phyloP scores from a whole-genome alignment of 2,329 filamentous ascomycete genomes.

The Paecilomyces sp. region DNA sequence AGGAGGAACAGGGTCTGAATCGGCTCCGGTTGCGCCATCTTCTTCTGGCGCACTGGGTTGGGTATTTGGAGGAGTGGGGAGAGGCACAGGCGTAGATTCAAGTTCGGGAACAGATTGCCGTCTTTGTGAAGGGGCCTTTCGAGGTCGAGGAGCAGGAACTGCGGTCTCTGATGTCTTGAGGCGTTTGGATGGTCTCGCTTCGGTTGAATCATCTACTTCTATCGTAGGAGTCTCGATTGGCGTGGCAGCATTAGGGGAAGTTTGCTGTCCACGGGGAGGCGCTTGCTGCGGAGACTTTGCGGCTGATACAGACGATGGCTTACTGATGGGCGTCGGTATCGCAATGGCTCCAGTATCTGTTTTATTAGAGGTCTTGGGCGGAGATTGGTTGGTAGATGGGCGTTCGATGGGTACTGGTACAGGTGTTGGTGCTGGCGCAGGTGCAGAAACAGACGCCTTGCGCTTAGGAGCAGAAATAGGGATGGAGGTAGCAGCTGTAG shows the following conservation, averaged over 20 bases:
- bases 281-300: neutral
- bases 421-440: slow-evolving; percentile 3
- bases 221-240: neutral
- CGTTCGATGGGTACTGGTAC: slow-evolving; percentile 1
- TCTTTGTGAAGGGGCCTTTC: neutral
- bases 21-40: slow-evolving; percentile 10
- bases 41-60: slow-evolving; percentile 12
- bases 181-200: slow-evolving; percentile 22
- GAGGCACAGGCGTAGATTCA: slow-evolving; percentile 5
- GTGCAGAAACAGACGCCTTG: slow-evolving; percentile 16
- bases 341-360: neutral
- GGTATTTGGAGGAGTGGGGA: slow-evolving; percentile 16
- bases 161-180: slow-evolving; percentile 11
- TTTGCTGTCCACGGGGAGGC: neutral
- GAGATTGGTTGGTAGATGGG: neutral
- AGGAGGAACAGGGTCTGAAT: slow-evolving; percentile 8
- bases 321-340: neutral
- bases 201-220: slow-evolving; percentile 2
- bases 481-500: slow-evolving; percentile 12
- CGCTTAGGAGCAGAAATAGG: slow-evolving; percentile 21
- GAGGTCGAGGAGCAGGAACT: slow-evolving; percentile 1
- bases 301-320: neutral
- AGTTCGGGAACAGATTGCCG: neutral
- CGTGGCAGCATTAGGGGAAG: neutral
- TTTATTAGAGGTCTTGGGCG: neutral